A percentile compares a stretch with the other conserved stretches of the same genome.
Conservation (phyloP, 1,139 yeast species). For the Pichia sp. region DNA sequence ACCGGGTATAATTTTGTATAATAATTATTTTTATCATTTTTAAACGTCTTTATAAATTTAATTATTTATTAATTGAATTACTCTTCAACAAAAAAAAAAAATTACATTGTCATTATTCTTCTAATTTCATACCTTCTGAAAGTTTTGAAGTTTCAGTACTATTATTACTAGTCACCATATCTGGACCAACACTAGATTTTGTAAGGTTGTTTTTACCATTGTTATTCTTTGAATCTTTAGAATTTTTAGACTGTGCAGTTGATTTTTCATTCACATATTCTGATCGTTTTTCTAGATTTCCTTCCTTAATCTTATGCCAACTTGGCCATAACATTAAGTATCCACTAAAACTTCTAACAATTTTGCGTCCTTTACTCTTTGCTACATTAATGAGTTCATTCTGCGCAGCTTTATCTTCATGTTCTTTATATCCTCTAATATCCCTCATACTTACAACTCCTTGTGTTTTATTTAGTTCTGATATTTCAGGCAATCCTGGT, state of each 20-base stretch:
- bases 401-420: slow-evolving; percentile 5
- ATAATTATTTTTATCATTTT: no score
- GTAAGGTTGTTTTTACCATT: background rate
- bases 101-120: background rate
- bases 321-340: slow-evolving; percentile 14
- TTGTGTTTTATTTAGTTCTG: slow-evolving; percentile 1
- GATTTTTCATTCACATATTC: slow-evolving; percentile 5
- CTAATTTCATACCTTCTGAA: background rate
- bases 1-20: no score
- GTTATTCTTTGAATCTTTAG: background rate
- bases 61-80: no score
- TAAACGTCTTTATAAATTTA: no score
- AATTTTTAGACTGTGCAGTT: slow-evolving; percentile 1
- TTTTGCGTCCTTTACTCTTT: slow-evolving; percentile 4
- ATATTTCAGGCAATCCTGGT: background rate
- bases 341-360: slow-evolving; percentile 17
- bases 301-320: slow-evolving; percentile 13
- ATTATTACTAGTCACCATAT: background rate
- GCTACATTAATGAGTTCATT: slow-evolving; percentile 7
- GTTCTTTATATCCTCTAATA: slow-evolving; percentile 12
- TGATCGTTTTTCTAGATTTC: slow-evolving; percentile 6
- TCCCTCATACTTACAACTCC: slow-evolving; percentile 13
- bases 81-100: no score
- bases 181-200: background rate
- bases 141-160: background rate